Conservation (phyloP, 805 yeast species). For the Starmerella geochares region DNA sequence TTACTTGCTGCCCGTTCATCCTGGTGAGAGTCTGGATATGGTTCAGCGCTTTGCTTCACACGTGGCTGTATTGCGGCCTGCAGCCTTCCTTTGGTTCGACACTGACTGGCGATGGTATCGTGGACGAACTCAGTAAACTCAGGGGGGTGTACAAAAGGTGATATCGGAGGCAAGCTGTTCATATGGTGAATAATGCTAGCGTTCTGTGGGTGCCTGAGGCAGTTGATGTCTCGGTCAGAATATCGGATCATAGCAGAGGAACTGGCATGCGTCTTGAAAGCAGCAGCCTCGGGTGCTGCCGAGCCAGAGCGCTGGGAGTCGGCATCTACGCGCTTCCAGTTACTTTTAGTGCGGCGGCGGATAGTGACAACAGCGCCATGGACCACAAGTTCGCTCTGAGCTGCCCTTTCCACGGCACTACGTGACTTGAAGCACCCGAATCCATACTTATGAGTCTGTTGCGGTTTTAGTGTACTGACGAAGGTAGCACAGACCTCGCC, state of each 20-base stretch:
- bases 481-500: constrained; percentile 3
- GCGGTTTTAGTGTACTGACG: neutral
- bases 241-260: too few relatives aligned
- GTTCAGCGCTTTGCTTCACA: too few relatives aligned
- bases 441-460: constrained; percentile 1
- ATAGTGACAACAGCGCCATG: neutral
- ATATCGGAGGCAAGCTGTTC: neutral
- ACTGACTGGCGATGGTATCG: neutral
- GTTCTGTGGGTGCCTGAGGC: too few relatives aligned
- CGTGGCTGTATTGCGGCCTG: neutral
- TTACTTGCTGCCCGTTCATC: neutral
- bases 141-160: neutral
- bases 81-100: neutral
- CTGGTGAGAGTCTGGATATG: too few relatives aligned
- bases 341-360: neutral
- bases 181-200: neutral
- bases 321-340: neutral
- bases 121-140: constrained; percentile 1
- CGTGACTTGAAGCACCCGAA: constrained; percentile 5
- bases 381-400: neutral
- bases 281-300: neutral
- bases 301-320: neutral
- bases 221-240: too few relatives aligned
- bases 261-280: too few relatives aligned
- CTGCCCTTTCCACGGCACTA: neutral